These are phyloP conservation scores for Chernovozyma aurita DNA, from an alignment of 1,139 yeast species.

Conservation along the genomic window DNA sequence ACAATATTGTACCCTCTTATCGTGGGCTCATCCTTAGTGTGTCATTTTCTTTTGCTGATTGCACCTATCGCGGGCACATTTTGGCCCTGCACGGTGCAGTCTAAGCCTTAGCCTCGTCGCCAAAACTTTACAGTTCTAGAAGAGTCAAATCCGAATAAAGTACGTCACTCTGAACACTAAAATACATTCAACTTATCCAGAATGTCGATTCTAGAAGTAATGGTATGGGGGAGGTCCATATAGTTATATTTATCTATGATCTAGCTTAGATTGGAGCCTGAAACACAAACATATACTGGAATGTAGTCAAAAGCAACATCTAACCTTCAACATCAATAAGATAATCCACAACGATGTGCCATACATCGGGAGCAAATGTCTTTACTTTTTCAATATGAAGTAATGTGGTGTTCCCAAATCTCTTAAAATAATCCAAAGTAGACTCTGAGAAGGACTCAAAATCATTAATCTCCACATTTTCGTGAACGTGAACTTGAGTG, in stretches of 20 bases:
- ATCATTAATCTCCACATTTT: conserved; percentile 53
- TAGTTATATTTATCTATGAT: not conserved
- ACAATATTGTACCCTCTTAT: too few species aligned
- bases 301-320: not conserved
- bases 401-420: conserved; percentile 7
- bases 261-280: not conserved
- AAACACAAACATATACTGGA: not conserved
- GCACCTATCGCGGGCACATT: too few species aligned
- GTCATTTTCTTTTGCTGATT: too few species aligned
- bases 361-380: conserved; percentile 83
- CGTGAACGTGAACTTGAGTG: conserved; percentile 60
- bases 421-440: conserved; percentile 10
- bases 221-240: not conserved
- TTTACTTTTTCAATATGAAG: conserved; percentile 57
- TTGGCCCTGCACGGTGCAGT: too few species aligned
- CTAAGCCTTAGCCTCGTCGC: too few species aligned
- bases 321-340: not conserved
- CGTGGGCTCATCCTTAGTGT: too few species aligned
- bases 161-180: too few species aligned
- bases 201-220: too few species aligned
- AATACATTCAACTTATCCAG: too few species aligned
- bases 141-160: too few species aligned
- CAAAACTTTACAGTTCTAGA: too few species aligned
- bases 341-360: conserved; percentile 68
- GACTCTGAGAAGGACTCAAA: conserved; percentile 30